Percentiles rank a stretch among this genome's conserved stretches.
Conservation (phyloP, 2,329 filamentous ascomycete species). For the Taxawa tesnikishii region DNA sequence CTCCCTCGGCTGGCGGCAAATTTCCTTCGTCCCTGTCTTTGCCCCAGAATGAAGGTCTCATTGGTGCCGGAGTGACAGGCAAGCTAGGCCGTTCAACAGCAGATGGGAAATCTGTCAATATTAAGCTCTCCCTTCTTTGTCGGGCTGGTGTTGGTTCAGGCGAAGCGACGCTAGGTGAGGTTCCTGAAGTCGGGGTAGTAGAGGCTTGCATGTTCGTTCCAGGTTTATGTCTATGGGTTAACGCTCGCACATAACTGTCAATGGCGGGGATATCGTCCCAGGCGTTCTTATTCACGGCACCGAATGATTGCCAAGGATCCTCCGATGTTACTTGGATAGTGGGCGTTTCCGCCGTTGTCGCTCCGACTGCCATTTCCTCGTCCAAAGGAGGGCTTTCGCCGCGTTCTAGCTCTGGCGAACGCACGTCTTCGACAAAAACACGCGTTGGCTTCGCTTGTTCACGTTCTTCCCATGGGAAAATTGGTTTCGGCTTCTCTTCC, state of each 20-base stretch:
- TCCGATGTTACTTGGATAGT: constrained; percentile 34
- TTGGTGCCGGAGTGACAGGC: constrained; percentile 78
- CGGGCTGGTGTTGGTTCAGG: constrained; percentile 9
- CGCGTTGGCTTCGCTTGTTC: constrained; percentile 51
- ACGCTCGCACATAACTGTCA: constrained; percentile 67
- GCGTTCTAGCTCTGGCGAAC: constrained; percentile 7
- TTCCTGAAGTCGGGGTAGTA: not conserved
- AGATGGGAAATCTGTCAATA: constrained; percentile 77
- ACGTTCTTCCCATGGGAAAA: constrained; percentile 85
- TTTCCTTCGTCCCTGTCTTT: constrained; percentile 43
- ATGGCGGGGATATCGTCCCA: constrained; percentile 93
- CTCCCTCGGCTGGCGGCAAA: constrained; percentile 67
- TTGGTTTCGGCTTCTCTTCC: constrained; percentile 47
- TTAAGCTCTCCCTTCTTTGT: constrained; percentile 43
- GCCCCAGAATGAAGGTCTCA: constrained; percentile 58
- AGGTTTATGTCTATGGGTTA: constrained; percentile 50
- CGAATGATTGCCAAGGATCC: constrained; percentile 60
- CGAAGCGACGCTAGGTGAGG: constrained; percentile 8
- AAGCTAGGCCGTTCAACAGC: constrained; percentile 74
- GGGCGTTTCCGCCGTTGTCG: constrained; percentile 25
- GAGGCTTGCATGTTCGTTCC: constrained; percentile 25
- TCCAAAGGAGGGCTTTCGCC: constrained; percentile 9
- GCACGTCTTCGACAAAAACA: constrained; percentile 49
- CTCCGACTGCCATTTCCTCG: not conserved
- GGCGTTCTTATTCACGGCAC: constrained; percentile 57